Conservation (phyloP, 352 stramenopile genomes). For the Elongisporangium prolatum region DNA sequence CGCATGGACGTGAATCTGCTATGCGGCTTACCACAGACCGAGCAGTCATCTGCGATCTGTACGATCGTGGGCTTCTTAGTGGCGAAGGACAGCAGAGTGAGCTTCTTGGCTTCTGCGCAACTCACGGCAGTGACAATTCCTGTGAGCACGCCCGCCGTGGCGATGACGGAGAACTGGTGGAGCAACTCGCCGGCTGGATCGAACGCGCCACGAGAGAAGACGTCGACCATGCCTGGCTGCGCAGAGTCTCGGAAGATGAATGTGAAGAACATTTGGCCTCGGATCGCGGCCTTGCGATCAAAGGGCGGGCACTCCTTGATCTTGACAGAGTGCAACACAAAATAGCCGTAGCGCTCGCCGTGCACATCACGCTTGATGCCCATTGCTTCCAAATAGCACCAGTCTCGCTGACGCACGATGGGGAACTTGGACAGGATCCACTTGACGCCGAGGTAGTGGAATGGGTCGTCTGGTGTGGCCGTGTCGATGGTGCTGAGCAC, state of each 20-base stretch:
- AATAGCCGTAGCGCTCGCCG: conserved; percentile 27
- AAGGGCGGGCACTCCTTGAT: conserved; percentile 22
- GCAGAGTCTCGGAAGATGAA: conserved; percentile 19
- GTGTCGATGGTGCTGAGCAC: conserved; percentile 21
- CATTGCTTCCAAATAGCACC: conserved; percentile 28
- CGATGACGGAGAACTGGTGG: conserved; percentile 13
- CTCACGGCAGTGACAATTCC: conserved; percentile 18
- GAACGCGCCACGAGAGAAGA: conserved; percentile 18
- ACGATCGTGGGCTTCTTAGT: background rate
- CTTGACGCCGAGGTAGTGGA: conserved; percentile 43
- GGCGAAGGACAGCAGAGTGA: conserved; percentile 13
- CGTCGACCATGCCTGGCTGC: conserved; percentile 10
- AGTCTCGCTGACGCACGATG: conserved; percentile 23
- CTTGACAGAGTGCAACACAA: conserved; percentile 26
- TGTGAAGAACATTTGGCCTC: conserved; percentile 21
- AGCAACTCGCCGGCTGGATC: conserved; percentile 11
- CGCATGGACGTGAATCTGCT: background rate
- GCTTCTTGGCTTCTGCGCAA: conserved; percentile 25
- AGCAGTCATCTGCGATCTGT: background rate
- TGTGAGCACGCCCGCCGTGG: conserved; percentile 20
- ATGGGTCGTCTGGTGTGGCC: conserved; percentile 27
- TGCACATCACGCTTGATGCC: conserved; percentile 15
- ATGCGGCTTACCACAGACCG: background rate
- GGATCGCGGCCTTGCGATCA: conserved; percentile 10
- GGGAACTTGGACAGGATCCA: conserved; percentile 27